Evolutionary conservation across 2,329 filamentous ascomycete species (phyloP), one percentile per base, ranked within the genome.

Genomic region (Sordariomycetes sp.): DNA sequence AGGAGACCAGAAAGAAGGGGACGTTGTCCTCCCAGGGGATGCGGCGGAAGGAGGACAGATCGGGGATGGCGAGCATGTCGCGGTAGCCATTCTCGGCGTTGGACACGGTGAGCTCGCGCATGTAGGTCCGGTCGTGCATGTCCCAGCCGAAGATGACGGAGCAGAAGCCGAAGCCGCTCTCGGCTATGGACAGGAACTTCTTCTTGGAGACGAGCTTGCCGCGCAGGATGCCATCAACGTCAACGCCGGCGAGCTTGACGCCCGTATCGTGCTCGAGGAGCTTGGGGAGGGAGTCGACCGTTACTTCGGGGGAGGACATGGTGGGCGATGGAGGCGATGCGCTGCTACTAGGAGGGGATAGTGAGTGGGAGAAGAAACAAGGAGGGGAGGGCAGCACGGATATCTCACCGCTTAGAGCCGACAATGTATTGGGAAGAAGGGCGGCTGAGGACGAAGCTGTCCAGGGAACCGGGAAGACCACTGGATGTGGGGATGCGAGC

Each of bases 101-200:
- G 61, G 85, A 92, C 56, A 94, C 82, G 50, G 75, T 74, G 42
- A 94, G 73, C 61, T 94, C 87, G 47, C 72, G 77, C 55, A 85
- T 80, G 58, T 94, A 95, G 9, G 86, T 93, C 64, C 78, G 71
- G 52, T 95, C 88, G 59, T 95, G 87, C 86, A 94, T 94, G 59
- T 95, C 87, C 88, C 88, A 94, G 54, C 88, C 87, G 50, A 94
- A 94, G 44, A 94, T 78, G 45, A 94, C 86, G 15, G 84, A 92
- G 66, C 88, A 94, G 68, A 94, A 94, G 35, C 87, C 88, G 48
- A 94, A 94, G 33, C 87, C 88, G 29, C 77, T 72, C 27, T 74
- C 60, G n/a, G 80, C 81, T 34, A 94, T 74, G 20, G 83, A 86
- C 24, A 94, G 66, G 58, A 95, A 94, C 64, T 95, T 94, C 54